Conservation (phyloP, 2,329 filamentous ascomycete genomes). For the Zymoseptoria ardabiliae region DNA sequence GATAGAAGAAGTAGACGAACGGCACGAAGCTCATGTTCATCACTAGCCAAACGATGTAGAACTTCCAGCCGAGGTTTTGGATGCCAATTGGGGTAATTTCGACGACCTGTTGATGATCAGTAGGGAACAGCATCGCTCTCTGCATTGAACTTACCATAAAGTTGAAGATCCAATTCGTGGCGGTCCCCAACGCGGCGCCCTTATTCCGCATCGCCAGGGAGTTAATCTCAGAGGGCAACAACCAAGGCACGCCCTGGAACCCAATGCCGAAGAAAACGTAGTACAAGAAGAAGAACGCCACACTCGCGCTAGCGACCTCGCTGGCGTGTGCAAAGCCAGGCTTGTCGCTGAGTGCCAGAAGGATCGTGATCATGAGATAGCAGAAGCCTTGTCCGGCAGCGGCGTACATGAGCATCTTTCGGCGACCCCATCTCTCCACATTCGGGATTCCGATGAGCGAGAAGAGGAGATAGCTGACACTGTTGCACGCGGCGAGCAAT, state of each 20-base stretch:
- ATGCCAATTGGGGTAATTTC: constrained; percentile 41
- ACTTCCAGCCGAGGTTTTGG: constrained; percentile 24
- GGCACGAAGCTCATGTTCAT: constrained; percentile 46
- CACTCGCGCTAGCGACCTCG: constrained; percentile 30
- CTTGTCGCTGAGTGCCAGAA: constrained; percentile 36
- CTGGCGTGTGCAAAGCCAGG: constrained; percentile 19
- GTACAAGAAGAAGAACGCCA: constrained; percentile 46
- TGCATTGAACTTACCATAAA: no score
- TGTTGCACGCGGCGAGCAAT: constrained; percentile 50
- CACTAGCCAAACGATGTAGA: constrained; percentile 43
- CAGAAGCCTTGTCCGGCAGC: constrained; percentile 47
- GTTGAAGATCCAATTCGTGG: constrained; percentile 46
- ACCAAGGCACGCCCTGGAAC: constrained; percentile 32
- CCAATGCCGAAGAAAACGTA: constrained; percentile 46
- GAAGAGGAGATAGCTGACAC: constrained; percentile 44
- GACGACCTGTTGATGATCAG: constrained; percentile 23
- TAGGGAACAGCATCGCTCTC: no score
- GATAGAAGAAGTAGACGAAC: constrained; percentile 35
- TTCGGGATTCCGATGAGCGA: constrained; percentile 41
- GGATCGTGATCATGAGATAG: constrained; percentile 46
- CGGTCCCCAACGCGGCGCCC: constrained; percentile 43
- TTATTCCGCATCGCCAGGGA: constrained; percentile 43
- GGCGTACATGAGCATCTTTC: constrained; percentile 54
- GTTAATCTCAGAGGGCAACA: constrained; percentile 46
- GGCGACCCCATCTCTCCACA: constrained; percentile 47